Evolutionary conservation across 495 filamentous ascomycete species (phyloP).

Genomic region (Penicillium robsamsonii): DNA sequence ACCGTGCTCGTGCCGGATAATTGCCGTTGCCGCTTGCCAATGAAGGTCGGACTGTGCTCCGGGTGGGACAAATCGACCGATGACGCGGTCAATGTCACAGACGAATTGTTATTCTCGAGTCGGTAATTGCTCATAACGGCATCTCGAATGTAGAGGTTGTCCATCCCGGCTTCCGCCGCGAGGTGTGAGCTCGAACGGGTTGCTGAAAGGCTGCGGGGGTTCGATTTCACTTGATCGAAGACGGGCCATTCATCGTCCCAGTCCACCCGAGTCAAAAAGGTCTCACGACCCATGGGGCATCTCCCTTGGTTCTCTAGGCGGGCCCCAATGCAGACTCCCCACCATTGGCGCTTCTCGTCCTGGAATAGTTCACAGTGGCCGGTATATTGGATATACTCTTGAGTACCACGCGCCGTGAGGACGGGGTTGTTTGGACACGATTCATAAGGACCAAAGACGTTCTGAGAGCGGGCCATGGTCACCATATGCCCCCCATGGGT

Average conservation of each 20-base stretch:
- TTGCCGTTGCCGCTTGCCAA: slow-evolving; percentile 18
- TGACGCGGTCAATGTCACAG: slow-evolving; percentile 7
- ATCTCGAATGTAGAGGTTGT: slow-evolving; percentile 18
- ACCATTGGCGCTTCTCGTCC: slow-evolving; percentile 52
- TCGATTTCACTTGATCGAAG: slow-evolving; percentile 8
- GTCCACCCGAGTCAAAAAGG: slow-evolving; percentile 50
- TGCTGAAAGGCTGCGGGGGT: slow-evolving; percentile 6
- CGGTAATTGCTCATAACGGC: slow-evolving; percentile 7
- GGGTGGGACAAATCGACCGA: slow-evolving; percentile 11
- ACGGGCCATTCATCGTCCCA: slow-evolving; percentile 36
- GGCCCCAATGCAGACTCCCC: slow-evolving; percentile 49
- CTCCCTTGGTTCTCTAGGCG: slow-evolving; percentile 32
- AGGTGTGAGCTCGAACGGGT: slow-evolving; percentile 6
- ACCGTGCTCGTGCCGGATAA: slow-evolving; percentile 7
- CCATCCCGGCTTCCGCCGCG: slow-evolving; percentile 2
- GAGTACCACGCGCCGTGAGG: slow-evolving; percentile 47
- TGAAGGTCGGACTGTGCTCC: slow-evolving; percentile 10
- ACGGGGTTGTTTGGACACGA: slow-evolving; percentile 49
- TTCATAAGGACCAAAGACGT: slow-evolving; percentile 51
- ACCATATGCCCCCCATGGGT: slow-evolving; percentile 52
- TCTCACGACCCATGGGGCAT: slow-evolving; percentile 62
- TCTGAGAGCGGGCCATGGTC: slow-evolving; percentile 52
- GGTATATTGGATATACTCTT: slow-evolving; percentile 30
- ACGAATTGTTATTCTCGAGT: background rate
- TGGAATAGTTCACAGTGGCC: slow-evolving; percentile 37